These are phyloP conservation scores for Hyphopichia pseudoburtonii DNA, from an alignment of 1,139 yeast species.

Conservation along the genomic window DNA sequence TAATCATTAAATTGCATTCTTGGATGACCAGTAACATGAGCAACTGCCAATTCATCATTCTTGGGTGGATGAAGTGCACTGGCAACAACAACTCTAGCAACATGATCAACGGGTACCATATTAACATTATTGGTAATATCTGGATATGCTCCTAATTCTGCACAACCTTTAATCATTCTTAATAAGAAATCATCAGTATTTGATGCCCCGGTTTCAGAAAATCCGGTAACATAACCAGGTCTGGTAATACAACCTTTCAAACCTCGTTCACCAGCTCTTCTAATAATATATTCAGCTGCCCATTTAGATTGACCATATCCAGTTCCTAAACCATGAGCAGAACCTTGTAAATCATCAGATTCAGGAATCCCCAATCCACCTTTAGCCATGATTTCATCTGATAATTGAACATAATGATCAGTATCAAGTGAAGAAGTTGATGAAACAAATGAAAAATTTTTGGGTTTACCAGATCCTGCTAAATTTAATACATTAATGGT, in stretches of 20 bases:
- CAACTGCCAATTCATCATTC: slow-evolving; percentile 57
- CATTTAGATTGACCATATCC: slow-evolving; percentile 98
- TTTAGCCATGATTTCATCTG: slow-evolving; percentile 63
- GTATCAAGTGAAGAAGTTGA: slow-evolving; percentile 93
- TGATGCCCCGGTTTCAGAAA: slow-evolving; percentile 76
- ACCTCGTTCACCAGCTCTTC: slow-evolving; percentile 86
- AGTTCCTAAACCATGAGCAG: slow-evolving; percentile 76
- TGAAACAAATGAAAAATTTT: slow-evolving; percentile 86
- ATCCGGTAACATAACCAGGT: slow-evolving; percentile 96
- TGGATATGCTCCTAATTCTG: slow-evolving; percentile 83
- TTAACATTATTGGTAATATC: slow-evolving; percentile 85
- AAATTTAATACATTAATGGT: slow-evolving; percentile 82
- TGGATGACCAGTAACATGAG: slow-evolving; percentile 98
- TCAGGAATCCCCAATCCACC: slow-evolving; percentile 79
- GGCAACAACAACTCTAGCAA: slow-evolving; percentile 87
- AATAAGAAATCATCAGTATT: slow-evolving; percentile 95
- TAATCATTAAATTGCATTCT: slow-evolving; percentile 78
- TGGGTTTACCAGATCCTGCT: slow-evolving; percentile 80
- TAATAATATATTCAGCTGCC: slow-evolving; percentile 89
- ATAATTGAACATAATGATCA: slow-evolving; percentile 71
- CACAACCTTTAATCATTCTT: slow-evolving; percentile 92
- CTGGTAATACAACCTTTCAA: slow-evolving; percentile 85
- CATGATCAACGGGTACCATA: slow-evolving; percentile 98
- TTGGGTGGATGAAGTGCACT: slow-evolving; percentile 76
- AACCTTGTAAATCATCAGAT: slow-evolving; percentile 78